Conservation (phyloP, 345 rosid species). For the Hibiscus trionum region DNA sequence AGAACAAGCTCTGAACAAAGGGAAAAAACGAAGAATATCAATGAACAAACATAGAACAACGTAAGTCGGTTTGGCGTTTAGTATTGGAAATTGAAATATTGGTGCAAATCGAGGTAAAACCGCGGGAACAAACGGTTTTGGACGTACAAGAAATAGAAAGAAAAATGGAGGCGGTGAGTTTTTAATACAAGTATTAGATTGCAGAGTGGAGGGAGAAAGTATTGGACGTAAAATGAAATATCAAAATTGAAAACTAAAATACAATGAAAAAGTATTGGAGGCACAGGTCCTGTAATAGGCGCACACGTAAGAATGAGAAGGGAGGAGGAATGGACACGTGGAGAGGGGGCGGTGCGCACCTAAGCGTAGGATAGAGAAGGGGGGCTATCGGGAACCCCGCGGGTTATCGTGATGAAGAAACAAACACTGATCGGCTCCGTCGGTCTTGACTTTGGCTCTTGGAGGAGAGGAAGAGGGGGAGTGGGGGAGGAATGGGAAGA, state of each 20-base stretch:
- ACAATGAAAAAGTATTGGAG: neutral
- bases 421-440: neutral
- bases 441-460: neutral
- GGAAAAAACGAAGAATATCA: neutral
- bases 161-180: neutral
- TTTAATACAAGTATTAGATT: neutral
- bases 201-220: neutral
- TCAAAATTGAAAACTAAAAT: too few species aligned
- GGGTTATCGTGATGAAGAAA: neutral
- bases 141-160: neutral
- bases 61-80: neutral
- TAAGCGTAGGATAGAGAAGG: neutral
- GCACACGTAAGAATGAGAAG: neutral
- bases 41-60: neutral
- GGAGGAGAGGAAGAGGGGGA: neutral
- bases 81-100: neutral
- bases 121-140: neutral
- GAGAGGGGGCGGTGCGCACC: neutral
- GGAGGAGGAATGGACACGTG: neutral
- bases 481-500: neutral
- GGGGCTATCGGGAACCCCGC: neutral
- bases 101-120: neutral
- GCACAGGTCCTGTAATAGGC: neutral
- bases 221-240: neutral
- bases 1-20: neutral